phyloP scores from a whole-genome alignment of 1,284 basidiomycete genomes.

The Tausonia pullulans region DNA sequence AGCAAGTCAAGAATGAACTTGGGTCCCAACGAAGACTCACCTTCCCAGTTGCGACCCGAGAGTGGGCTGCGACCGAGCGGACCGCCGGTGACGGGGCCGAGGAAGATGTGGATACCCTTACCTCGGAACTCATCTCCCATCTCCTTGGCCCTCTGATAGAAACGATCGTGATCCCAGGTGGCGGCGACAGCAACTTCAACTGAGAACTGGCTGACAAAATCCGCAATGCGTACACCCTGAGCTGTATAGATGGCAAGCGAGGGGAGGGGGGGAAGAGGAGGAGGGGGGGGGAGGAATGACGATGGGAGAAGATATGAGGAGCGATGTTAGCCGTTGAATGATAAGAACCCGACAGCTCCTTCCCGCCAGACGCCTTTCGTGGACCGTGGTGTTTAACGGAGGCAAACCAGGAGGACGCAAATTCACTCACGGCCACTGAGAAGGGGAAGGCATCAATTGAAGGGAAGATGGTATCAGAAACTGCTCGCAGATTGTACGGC shows the following conservation, averaged over 20 bases:
- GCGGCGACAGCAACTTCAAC: constrained; percentile 38
- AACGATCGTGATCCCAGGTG: constrained; percentile 36
- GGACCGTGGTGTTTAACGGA: too few species aligned
- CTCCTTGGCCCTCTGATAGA: constrained; percentile 33
- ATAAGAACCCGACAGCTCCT: constrained; percentile 3
- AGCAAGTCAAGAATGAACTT: background rate
- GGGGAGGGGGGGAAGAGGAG: too few species aligned
- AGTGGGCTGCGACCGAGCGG: constrained; percentile 34
- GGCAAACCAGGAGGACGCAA: too few species aligned
- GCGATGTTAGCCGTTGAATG: constrained; percentile 1
- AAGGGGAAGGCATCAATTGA: too few species aligned
- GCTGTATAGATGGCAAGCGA: too few species aligned
- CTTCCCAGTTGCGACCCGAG: constrained; percentile 35
- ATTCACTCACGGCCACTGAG: too few species aligned
- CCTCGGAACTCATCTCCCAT: constrained; percentile 40
- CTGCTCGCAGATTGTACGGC: too few species aligned
- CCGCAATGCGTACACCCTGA: too few species aligned
- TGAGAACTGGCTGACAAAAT: constrained; percentile 24
- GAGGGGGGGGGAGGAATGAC: too few species aligned
- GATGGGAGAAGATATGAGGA: too few species aligned
- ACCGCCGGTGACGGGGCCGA: constrained; percentile 31
- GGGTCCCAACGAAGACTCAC: background rate
- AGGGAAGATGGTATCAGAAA: too few species aligned
- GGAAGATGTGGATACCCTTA: constrained; percentile 27
- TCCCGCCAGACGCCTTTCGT: too few species aligned